Base-by-base conservation (phyloP, 148 eudicot genomes). In the Fagopyrum tataricum region DNA sequence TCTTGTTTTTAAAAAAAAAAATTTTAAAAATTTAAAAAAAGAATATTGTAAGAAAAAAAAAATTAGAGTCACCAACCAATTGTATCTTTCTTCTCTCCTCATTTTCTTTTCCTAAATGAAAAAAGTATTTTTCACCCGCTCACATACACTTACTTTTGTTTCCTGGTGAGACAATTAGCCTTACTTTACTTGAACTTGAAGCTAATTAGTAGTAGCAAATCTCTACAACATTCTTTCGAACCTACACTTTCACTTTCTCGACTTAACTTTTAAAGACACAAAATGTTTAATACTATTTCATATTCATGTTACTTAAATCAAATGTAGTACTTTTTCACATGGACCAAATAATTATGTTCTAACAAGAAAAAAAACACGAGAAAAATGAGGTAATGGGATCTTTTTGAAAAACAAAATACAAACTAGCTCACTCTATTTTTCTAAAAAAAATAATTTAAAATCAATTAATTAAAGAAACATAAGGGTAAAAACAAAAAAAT, bases 111-210 rank as follows among this genome's bases (percentile, higher is more conserved):
- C 23, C 26, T 11, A 21, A 56, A 56, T 56, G 62, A n/a, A 56
- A 56, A 56, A 6, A 7, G 23, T 21, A 17, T 52, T n/a, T 52
- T 52, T 8, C 18, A 52, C 20, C 62, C 0, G 62, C 62, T 3
- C 9, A 56, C 6, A 56, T 56, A 20, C 26, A 10, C 11, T 21
- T 56, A 20, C 62, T 56, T 56, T 56, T 7, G 23, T 20, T 52
- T 52, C 6, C 3, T n/a, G 8, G 62, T 56, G 26, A 21, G 31
- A 26, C 31, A 31, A 31, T 31, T 31, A 31, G 37, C 37, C 37
- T 31, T 56, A 56, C 62, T 56, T 56, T 56, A 56, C 20, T 56
- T 56, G 62, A 56, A 20, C 31, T 56, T 56, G 24, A 56, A 56
- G 62, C 8, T 56, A 56, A 56, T 20, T 56, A 56, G 26, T 7